Conservation (phyloP, 1,284 basidiomycete genomes). For the Heterobasidion irregulare region DNA sequence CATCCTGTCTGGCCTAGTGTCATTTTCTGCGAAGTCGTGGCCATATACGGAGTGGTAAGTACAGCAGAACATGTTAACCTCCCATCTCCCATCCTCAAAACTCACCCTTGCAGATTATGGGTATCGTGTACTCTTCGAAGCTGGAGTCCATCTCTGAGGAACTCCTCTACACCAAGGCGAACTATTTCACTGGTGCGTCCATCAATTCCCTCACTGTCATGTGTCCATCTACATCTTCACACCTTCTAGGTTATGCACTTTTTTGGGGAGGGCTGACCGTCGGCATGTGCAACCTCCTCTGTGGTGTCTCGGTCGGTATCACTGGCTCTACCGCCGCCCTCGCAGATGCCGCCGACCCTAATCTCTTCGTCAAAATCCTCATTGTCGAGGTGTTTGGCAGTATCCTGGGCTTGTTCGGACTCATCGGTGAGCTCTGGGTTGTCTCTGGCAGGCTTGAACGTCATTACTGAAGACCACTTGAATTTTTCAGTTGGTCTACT, state of each 20-base stretch:
- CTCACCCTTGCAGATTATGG: slow-evolving; percentile 61
- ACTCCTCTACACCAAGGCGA: slow-evolving; percentile 68
- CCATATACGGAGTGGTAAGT: slow-evolving; percentile 90
- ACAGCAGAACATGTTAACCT: neutral
- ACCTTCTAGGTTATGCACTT: slow-evolving; percentile 66
- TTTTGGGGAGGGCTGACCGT: slow-evolving; percentile 96
- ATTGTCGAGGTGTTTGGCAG: slow-evolving; percentile 94
- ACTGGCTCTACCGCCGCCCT: slow-evolving; percentile 90
- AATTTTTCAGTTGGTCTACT: slow-evolving; percentile 8
- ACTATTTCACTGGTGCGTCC: slow-evolving; percentile 83
- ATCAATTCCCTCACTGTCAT: neutral
- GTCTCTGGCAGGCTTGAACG: neutral
- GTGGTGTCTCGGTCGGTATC: slow-evolving; percentile 86
- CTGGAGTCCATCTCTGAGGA: slow-evolving; percentile 52
- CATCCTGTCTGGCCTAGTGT: slow-evolving; percentile 46
- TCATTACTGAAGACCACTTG: neutral
- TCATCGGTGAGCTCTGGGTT: slow-evolving; percentile 65
- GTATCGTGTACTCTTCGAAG: slow-evolving; percentile 88
- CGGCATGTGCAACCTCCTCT: slow-evolving; percentile 87
- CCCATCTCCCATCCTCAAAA: neutral
- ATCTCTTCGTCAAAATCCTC: slow-evolving; percentile 89
- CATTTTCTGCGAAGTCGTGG: slow-evolving; percentile 99
- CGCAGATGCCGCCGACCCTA: slow-evolving; percentile 88
- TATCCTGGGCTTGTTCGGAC: slow-evolving; percentile 84
- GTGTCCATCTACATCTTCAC: neutral